phyloP scores from a whole-genome alignment of 2,329 filamentous ascomycete genomes.

The Cytospora piceae region DNA sequence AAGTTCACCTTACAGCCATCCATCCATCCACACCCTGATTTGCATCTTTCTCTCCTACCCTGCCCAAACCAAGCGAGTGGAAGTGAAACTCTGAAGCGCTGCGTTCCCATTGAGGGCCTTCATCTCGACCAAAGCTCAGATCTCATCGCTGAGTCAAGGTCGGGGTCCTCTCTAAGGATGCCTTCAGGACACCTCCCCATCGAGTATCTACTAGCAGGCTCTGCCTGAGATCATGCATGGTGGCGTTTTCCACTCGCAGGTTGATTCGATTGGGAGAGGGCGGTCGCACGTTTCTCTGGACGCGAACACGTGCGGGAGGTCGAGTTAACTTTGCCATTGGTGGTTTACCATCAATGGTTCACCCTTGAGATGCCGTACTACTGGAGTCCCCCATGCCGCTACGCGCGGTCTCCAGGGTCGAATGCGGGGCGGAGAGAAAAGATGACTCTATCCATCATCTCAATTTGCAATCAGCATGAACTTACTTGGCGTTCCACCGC shows the following conservation, averaged over 20 bases:
- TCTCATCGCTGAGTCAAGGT: conserved; percentile 9
- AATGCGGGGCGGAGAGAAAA: conserved; percentile 22
- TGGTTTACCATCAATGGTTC: conserved; percentile 11
- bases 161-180: neutral
- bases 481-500: conserved; percentile 15
- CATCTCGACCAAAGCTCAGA: conserved; percentile 3
- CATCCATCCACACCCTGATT: conserved; percentile 11
- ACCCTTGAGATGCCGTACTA: conserved; percentile 21
- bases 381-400: neutral
- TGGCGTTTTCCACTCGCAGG: conserved; percentile 17
- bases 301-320: conserved; percentile 14
- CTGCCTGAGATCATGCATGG: neutral
- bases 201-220: neutral
- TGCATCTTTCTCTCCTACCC: conserved; percentile 14
- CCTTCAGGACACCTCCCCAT: conserved; percentile 6
- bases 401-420: neutral
- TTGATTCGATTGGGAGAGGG: conserved; percentile 12
- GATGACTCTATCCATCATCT: conserved; percentile 21
- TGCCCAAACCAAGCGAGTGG: conserved; percentile 14
- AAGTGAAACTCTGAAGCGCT: conserved; percentile 13
- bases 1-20: conserved; percentile 1
- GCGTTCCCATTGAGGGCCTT: neutral
- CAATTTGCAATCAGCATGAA: conserved; percentile 3
- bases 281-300: conserved; percentile 8
- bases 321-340: conserved; percentile 4